phyloP scores from a whole-genome alignment of 2,329 filamentous ascomycete genomes.

The Colletotrichum higginsianum region DNA sequence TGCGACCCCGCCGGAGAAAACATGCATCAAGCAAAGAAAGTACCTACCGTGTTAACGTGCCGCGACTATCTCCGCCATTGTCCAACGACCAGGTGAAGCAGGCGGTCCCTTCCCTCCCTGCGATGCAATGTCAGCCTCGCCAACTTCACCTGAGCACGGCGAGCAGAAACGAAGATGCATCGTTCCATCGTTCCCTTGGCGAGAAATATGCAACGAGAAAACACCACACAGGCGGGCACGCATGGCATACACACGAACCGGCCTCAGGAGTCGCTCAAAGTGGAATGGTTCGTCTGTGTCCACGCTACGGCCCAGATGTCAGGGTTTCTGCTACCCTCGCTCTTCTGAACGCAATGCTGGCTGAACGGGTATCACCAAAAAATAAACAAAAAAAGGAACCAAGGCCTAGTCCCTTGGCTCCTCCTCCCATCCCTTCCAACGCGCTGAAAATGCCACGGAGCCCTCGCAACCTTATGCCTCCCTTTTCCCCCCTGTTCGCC shows the following conservation, averaged over 20 bases:
- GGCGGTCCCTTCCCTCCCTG: too few species aligned
- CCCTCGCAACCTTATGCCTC: conserved; percentile 18
- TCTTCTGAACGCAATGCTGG: conserved; percentile 24
- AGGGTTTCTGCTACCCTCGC: conserved; percentile 1
- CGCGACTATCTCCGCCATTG: too few species aligned
- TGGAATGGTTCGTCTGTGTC: conserved; percentile 15
- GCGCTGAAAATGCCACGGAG: conserved; percentile 36
- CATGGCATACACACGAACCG: not conserved
- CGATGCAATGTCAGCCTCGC: not conserved
- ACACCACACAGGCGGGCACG: not conserved
- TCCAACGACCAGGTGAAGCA: not conserved
- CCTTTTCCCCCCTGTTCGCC: conserved; percentile 5
- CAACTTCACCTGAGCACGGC: not conserved
- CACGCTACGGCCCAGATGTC: not conserved
- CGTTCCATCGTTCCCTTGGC: too few species aligned
- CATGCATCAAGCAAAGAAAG: conserved; percentile 14
- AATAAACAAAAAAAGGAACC: not conserved
- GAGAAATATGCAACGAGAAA: not conserved
- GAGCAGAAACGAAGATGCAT: too few species aligned
- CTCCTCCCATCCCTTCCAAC: conserved; percentile 6
- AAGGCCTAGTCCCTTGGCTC: conserved; percentile 7
- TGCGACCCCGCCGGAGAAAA: not conserved
- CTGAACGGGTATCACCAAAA: conserved; percentile 40
- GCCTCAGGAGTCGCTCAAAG: not conserved
- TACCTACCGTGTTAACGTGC: not conserved